Evolutionary conservation across 2,329 filamentous ascomycete species (phyloP), one percentile per base, ranked within the genome.

Genomic region (Metarhizium anisopliae): DNA sequence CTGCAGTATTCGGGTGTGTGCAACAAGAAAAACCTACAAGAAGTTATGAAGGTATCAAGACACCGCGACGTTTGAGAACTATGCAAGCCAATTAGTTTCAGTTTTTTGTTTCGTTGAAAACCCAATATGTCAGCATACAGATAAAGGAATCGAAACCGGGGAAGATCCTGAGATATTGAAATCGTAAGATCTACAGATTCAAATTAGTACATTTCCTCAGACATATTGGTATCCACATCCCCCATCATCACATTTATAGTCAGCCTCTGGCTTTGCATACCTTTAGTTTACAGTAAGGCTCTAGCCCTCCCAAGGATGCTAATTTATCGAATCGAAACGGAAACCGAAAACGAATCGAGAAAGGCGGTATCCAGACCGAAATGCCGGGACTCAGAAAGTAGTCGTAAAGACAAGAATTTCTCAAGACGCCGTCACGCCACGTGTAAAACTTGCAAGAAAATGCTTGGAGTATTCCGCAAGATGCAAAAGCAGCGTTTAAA

Each of bases 381-480:
- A 67, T 64, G 62, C 64, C 66, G 63, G 66, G 63, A 71, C 67
- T 69, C 66, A 66, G 65, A 69, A 70, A 69, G 63, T 64, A 67
- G 67, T 66, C 67, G 67, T 66, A 66, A 65, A 67, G 68, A 68
- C 61, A 64, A 67, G 62, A 65, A 67, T 63, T 60, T 69, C 62
- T 70, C 62, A 64, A 66, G 67, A 74, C 70, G 68, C 71, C 70
- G 64, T 69, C 70, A 72, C 72, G 70, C 71, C 69, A 63, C 59
- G 65, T 64, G 64, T 49, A 63, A 61, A 64, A 43, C 45, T 58
- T 65, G 66, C 63, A 68, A 68, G 60, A 61, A 60, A 65, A 64
- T 68, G 65, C 65, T 66, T 64, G 59, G 50, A 62, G 64, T 59
- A 60, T 38, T 58, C 56, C 58, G 59, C 59, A 56, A 50, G 49